Percentiles rank a stretch among this genome's conserved stretches.
phyloP scores from a whole-genome alignment of 345 rosid species.

The Eucalyptus curtisii region DNA sequence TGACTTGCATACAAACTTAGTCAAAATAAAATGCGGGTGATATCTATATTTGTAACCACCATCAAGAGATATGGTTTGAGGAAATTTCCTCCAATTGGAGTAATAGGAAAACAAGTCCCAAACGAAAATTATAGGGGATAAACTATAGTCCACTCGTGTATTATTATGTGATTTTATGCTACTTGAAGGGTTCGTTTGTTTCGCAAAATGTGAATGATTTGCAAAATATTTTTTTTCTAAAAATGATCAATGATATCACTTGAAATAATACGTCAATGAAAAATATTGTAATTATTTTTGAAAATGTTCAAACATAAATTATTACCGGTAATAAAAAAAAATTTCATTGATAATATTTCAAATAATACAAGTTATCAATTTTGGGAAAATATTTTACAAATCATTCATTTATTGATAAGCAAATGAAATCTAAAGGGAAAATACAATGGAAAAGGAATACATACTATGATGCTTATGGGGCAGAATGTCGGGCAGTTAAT shows the following conservation, averaged over 20 bases:
- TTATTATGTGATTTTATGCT: no score
- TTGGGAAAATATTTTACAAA: no score
- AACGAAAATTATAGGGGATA: not conserved
- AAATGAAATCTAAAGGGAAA: not conserved
- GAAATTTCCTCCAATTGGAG: not conserved
- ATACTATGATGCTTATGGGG: not conserved
- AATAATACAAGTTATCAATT: no score
- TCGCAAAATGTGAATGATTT: no score
- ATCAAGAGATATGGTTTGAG: not conserved
- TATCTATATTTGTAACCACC: not conserved
- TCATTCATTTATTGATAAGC: rapidly evolving
- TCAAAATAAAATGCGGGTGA: not conserved
- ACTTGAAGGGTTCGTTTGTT: not conserved
- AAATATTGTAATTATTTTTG: no score
- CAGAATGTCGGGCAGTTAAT: not conserved
- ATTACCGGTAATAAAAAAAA: no score
- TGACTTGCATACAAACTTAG: rapidly evolving
- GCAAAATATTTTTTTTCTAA: no score
- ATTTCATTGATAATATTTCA: not conserved
- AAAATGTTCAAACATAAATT: not conserved
- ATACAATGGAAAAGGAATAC: not conserved
- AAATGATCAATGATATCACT: not conserved
- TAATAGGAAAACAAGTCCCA: not conserved
- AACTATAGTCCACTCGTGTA: rapidly evolving
- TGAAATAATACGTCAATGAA: no score